phyloP scores from a whole-genome alignment of 305 asterid genomes.

The Coffea humblotiana region DNA sequence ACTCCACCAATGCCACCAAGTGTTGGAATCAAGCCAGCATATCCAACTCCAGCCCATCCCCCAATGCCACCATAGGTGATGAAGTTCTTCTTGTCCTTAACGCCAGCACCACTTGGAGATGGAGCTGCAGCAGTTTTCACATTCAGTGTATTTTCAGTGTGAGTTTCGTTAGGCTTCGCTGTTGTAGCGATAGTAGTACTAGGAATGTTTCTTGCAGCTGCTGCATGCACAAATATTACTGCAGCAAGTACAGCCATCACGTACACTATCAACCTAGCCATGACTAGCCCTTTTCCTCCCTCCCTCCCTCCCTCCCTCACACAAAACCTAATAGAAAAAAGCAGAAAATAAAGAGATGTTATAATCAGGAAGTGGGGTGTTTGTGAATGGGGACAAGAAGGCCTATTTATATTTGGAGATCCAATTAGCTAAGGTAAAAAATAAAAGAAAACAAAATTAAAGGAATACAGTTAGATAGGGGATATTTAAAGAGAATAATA shows the following conservation, averaged over 20 bases:
- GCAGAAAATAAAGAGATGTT: not conserved
- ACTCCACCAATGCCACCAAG: conserved; percentile 32
- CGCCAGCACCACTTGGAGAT: conserved; percentile 18
- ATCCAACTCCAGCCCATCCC: conserved; percentile 70
- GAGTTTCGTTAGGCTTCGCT: conserved; percentile 5
- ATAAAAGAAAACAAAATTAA: too few species aligned
- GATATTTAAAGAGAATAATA: conserved; percentile 18
- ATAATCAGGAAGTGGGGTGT: not conserved
- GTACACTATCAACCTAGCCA: conserved; percentile 39
- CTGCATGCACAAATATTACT: conserved; percentile 43
- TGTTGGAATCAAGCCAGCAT: conserved; percentile 58
- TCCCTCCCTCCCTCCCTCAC: conserved; percentile 23
- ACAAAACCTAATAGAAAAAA: conserved; percentile 4
- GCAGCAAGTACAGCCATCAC: conserved; percentile 41
- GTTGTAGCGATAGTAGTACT: not conserved
- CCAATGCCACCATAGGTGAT: conserved; percentile 68
- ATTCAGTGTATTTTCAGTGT: conserved; percentile 11
- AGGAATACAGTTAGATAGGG: not conserved
- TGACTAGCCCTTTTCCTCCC: conserved; percentile 39
- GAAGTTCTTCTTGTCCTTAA: conserved; percentile 59
- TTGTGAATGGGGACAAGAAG: conserved; percentile 14
- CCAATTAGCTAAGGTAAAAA: conserved; percentile 24
- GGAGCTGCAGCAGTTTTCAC: conserved; percentile 21
- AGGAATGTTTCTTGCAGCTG: conserved; percentile 60
- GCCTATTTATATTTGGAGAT: conserved; percentile 41